phyloP scores from a whole-genome alignment of 768 basidiomycete genomes.

The Pilatotrama ljubarskyi region DNA sequence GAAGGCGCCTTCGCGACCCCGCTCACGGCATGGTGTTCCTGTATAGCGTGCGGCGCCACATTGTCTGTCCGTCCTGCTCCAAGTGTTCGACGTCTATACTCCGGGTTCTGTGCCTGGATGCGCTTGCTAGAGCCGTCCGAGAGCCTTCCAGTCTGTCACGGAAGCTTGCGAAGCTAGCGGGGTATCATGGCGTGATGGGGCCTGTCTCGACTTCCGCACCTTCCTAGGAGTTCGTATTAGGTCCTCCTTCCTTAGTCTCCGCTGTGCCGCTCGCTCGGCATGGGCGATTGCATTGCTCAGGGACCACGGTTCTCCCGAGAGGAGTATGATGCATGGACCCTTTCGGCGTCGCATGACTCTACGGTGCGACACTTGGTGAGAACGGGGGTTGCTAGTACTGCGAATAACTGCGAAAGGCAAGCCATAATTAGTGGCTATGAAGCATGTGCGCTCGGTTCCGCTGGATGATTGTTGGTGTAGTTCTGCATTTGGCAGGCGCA shows the following conservation, averaged over 20 bases:
- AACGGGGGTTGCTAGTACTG: background rate
- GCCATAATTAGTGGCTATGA: background rate
- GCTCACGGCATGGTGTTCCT: background rate
- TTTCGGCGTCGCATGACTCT: background rate
- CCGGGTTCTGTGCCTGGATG: background rate
- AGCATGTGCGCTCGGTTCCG: constrained; percentile 4
- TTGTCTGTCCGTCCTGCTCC: too few relatives aligned
- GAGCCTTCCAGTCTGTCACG: background rate
- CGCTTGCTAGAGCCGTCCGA: background rate
- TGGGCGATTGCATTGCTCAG: background rate
- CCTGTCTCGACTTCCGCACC: background rate
- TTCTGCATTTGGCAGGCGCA: background rate
- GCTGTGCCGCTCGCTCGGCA: background rate
- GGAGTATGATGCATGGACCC: too few relatives aligned
- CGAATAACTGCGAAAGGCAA: background rate
- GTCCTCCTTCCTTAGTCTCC: background rate
- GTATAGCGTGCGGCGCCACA: too few relatives aligned
- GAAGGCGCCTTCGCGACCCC: background rate
- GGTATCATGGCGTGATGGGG: background rate
- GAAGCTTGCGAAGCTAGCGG: constrained; percentile 1
- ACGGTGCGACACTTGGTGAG: background rate
- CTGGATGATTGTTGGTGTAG: constrained; percentile 3
- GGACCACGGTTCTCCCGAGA: background rate
- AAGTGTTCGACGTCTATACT: background rate
- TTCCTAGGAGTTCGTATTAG: too few relatives aligned